phyloP scores from a whole-genome alignment of 345 rosid species.

The Gossypium thurberi region DNA sequence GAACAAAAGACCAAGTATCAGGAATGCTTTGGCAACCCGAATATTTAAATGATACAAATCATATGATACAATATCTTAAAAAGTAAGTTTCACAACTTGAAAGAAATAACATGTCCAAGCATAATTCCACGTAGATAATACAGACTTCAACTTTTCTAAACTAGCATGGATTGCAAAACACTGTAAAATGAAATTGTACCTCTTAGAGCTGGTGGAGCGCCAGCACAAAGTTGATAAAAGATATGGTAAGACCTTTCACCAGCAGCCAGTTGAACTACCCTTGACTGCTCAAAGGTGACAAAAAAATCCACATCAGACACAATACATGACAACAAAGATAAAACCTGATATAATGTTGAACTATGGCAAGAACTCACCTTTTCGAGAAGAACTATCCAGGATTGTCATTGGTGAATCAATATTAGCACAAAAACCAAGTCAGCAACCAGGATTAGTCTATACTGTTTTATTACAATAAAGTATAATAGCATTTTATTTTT shows the following conservation, averaged over 20 bases:
- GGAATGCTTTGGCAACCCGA: not conserved
- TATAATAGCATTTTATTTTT: conserved; percentile 8
- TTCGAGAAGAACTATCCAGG: conserved; percentile 71
- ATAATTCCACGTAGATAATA: not conserved
- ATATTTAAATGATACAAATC: not conserved
- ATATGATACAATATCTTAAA: not conserved
- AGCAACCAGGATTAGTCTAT: conserved; percentile 15
- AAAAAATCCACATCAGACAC: conserved; percentile 26
- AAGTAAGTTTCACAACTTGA: not conserved
- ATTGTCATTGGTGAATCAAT: conserved; percentile 16
- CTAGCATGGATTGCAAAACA: not conserved
- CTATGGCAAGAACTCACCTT: conserved; percentile 51
- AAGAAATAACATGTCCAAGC: not conserved
- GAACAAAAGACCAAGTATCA: not conserved
- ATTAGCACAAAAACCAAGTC: conserved; percentile 21
- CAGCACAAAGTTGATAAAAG: conserved; percentile 91
- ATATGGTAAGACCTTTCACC: conserved; percentile 94
- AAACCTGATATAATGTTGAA: conserved; percentile 15
- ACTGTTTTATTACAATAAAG: not conserved
- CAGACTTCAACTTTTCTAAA: conserved; percentile 3
- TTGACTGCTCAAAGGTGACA: conserved; percentile 59
- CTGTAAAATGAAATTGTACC: conserved; percentile 37
- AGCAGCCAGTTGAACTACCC: conserved; percentile 78
- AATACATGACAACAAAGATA: conserved; percentile 11
- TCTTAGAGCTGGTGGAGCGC: conserved; percentile 77